Base-by-base conservation (phyloP, 306 rosid species). In the Canavalia ensiformis region DNA sequence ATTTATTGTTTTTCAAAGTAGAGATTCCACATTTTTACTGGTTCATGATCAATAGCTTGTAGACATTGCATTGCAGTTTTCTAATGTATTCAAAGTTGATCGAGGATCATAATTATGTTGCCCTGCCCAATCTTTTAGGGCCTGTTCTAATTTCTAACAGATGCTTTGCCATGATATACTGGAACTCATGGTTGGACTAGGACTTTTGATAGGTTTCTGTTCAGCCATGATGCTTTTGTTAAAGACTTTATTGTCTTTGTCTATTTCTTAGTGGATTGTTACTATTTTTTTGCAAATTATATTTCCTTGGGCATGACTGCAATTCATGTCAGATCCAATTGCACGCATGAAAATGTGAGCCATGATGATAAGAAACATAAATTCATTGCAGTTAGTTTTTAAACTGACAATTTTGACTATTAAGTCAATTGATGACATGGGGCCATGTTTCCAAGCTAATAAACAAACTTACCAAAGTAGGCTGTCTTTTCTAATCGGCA, bases 131-230 rank as follows among this genome's bases (percentile, higher is more conserved):
- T 77, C 28, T 37, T 60, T 59, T 39, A 13, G 11, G 4, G 13
- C 64, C 42, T 75, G 44, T 47, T 70, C 64, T 46, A 46, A 71
- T 60, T 47, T 54, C 55, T 39, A 47, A 39, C 33, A 62, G 45
- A 62, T 31, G 65, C 29, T 70, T 67, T 76, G 18, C 66, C 44
- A 13, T 29, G 51, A 56, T 50, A 55, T 54, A 59, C 63, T 60
- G 59, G 65, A 60, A 79, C 46, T 69, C 46, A 71, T 72, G 13
- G 64, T 57, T 79, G 25, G 18, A 60, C 59, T 57, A 73, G 25
- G 31, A 60, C 59, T 50, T 60, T 54, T 66, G 60, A 35, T 49
- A n/a, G 35, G 9, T 68, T 37, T 8, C 49, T 2, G 67, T 30
- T 46, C 63, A 34, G 56, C 39, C 41, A 39, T 78, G 57, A 42